phyloP scores from a whole-genome alignment of 2,329 filamentous ascomycete genomes.

The Didymella sp. region DNA sequence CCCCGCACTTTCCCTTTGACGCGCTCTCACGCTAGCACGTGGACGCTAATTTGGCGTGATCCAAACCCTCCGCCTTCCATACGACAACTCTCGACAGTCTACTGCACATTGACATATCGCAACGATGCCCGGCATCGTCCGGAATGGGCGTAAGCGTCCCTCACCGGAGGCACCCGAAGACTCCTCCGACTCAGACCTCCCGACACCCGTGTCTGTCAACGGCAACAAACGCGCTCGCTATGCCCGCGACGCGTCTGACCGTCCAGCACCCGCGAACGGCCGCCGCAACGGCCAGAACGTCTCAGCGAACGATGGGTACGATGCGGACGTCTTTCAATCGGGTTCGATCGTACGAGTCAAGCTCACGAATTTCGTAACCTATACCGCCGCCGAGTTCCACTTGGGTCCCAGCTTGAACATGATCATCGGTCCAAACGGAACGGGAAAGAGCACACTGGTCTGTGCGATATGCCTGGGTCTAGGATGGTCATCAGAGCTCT shows the following conservation, averaged over 20 bases:
- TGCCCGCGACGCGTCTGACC: conserved; percentile 39
- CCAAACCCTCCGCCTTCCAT: neutral
- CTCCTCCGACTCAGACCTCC: conserved; percentile 26
- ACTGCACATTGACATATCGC: neutral
- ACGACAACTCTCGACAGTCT: neutral
- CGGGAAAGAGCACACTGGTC: conserved; percentile 95
- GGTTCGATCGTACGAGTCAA: conserved; percentile 89
- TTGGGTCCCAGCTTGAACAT: conserved; percentile 95
- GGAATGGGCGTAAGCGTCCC: conserved; percentile 34
- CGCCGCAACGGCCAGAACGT: conserved; percentile 22
- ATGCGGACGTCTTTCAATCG: conserved; percentile 57
- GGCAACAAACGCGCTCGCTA: conserved; percentile 48
- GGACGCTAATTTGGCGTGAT: conserved; percentile 7
- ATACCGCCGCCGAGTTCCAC: conserved; percentile 87
- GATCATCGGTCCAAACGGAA: conserved; percentile 98
- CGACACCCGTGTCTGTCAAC: conserved; percentile 29
- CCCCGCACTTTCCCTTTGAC: conserved; percentile 3
- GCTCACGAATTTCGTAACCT: conserved; percentile 91
- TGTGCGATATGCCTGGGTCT: conserved; percentile 95
- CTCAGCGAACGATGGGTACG: conserved; percentile 18
- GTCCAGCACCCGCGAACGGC: conserved; percentile 15
- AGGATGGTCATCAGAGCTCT: conserved; percentile 71
- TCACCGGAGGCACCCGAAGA: conserved; percentile 29
- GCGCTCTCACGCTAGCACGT: conserved; percentile 27
- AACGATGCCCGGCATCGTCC: conserved; percentile 40